A percentile compares a stretch with the other conserved stretches of the same genome.
These are phyloP conservation scores for Paxillus ammoniavirescens DNA, from an alignment of 768 basidiomycete genomes.

Conservation along the genomic window DNA sequence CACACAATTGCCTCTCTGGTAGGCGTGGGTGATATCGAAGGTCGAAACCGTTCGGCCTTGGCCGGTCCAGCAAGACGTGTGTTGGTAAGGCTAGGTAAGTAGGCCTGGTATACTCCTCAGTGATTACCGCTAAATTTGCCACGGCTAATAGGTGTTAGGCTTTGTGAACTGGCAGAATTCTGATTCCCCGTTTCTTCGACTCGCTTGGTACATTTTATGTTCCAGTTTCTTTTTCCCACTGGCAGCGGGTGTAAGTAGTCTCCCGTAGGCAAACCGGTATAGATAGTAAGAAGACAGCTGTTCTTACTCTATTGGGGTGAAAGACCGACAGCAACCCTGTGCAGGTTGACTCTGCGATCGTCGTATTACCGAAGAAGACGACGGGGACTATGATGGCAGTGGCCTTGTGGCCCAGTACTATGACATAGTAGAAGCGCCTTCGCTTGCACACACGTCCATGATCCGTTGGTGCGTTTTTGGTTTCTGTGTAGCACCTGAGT, in stretches of 20 bases:
- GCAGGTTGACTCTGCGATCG: conserved; percentile 61
- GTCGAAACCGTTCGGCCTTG: conserved; percentile 71
- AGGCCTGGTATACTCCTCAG: no score
- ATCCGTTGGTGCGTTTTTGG: conserved; percentile 40
- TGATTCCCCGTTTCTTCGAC: conserved; percentile 69
- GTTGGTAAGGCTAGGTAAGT: conserved; percentile 13
- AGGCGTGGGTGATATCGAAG: conserved; percentile 56
- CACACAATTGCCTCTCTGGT: conserved; percentile 35
- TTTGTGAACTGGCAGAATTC: conserved; percentile 33
- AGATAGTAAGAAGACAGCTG: no score
- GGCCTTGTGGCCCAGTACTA: conserved; percentile 43
- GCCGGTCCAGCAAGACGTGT: conserved; percentile 38
- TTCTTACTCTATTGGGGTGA: neutral
- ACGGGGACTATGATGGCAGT: conserved; percentile 38
- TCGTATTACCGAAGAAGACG: conserved; percentile 44
- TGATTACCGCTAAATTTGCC: conserved; percentile 6
- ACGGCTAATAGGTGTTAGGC: conserved; percentile 18
- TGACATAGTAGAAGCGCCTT: conserved; percentile 44
- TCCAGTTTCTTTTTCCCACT: neutral
- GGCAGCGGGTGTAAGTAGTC: no score
- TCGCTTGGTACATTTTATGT: conserved; percentile 46
- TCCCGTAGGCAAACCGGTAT: no score
- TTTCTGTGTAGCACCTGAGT: neutral
- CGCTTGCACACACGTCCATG: conserved; percentile 63
- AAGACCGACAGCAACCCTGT: conserved; percentile 41